phyloP scores from a whole-genome alignment of 2,329 filamentous ascomycete species.

The Monosporascus sp. region DNA sequence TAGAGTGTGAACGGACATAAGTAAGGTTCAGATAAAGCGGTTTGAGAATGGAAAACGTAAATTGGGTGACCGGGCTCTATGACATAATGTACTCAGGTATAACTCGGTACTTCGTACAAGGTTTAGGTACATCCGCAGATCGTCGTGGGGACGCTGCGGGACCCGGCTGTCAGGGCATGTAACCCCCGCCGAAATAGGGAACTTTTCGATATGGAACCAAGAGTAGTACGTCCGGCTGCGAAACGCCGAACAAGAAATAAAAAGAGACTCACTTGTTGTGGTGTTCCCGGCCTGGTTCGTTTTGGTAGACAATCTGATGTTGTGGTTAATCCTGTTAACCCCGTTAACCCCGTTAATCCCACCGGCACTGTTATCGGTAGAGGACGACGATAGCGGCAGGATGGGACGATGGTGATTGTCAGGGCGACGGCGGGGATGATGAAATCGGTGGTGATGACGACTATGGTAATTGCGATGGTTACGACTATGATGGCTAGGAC shows the following conservation, averaged over 20 bases:
- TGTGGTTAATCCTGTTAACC: neutral
- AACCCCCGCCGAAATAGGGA: neutral
- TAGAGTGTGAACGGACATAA: neutral
- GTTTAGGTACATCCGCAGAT: too few relatives aligned
- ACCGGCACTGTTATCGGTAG: neutral
- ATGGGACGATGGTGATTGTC: neutral
- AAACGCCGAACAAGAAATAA: neutral
- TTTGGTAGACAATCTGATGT: neutral
- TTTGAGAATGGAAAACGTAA: too few relatives aligned
- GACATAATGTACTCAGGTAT: too few relatives aligned
- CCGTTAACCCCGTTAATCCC: neutral
- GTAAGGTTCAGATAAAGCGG: too few relatives aligned
- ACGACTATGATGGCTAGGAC: too few relatives aligned
- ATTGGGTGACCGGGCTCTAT: too few relatives aligned
- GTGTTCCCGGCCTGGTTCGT: neutral
- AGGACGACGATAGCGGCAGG: neutral
- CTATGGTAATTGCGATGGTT: neutral
- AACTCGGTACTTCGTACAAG: too few relatives aligned
- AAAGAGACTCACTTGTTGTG: neutral
- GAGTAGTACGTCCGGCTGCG: neutral
- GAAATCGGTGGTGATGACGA: neutral
- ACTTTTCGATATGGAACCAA: neutral
- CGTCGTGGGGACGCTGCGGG: too few relatives aligned
- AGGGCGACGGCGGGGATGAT: neutral
- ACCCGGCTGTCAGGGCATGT: neutral